Evolutionary conservation across 441 rosid species (phyloP).

Genomic region (Rhodomyrtus psidioides): DNA sequence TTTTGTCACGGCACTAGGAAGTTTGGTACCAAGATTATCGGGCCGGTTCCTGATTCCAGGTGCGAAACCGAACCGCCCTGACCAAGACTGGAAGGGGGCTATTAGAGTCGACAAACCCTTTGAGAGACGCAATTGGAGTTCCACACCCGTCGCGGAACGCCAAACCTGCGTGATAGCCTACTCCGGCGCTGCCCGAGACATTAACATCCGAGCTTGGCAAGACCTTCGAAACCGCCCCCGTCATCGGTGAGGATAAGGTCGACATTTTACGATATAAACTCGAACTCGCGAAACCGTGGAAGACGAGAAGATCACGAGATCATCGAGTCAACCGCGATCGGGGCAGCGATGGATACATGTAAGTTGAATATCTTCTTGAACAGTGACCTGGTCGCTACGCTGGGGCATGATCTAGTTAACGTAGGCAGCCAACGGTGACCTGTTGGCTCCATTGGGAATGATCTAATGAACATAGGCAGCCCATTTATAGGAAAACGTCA

Average conservation of each 20-base stretch:
- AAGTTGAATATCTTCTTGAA: background rate
- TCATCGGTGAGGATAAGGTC: background rate
- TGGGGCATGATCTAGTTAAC: no score
- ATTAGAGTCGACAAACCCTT: no score
- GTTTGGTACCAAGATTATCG: no score
- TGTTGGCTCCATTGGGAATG: background rate
- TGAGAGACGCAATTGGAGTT: no score
- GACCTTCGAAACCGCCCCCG: background rate
- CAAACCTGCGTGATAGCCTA: background rate
- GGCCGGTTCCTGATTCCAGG: no score
- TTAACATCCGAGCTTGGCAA: background rate
- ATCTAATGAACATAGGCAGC: background rate
- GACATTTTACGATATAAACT: background rate
- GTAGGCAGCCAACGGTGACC: no score
- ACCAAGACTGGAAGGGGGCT: no score
- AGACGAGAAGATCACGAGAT: background rate
- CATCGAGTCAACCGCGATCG: background rate
- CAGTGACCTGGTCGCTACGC: background rate
- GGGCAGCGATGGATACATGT: background rate
- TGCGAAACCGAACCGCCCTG: no score
- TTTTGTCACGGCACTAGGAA: no score
- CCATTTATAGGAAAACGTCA: background rate
- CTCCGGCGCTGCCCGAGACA: background rate
- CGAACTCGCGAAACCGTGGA: background rate
- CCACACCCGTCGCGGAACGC: no score